Evolutionary conservation across 139 green algal genomes (phyloP).

Genomic region (Parachlorella kessleri): DNA sequence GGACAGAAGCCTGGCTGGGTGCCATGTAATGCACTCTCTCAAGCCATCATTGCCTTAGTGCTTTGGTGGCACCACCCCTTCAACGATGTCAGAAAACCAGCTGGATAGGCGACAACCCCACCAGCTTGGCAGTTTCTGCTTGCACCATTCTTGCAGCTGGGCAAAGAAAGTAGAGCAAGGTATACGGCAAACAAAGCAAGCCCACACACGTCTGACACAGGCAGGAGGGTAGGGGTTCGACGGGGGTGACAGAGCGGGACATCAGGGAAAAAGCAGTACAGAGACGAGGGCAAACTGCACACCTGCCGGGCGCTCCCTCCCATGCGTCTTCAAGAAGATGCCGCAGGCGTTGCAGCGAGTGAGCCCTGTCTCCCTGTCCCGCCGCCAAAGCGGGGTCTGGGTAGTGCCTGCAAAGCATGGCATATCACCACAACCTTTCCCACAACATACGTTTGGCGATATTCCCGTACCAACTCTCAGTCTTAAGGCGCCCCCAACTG

Average conservation of each 20-base stretch:
- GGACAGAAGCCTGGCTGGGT: background rate
- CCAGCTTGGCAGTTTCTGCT: background rate
- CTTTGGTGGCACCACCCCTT: background rate
- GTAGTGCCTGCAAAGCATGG: no score
- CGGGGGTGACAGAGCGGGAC: background rate
- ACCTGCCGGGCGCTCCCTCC: slow-evolving; percentile 42
- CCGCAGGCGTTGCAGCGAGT: slow-evolving; percentile 82
- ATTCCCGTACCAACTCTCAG: no score
- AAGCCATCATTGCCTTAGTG: background rate
- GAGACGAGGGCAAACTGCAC: background rate
- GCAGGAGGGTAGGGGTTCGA: background rate
- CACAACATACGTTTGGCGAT: no score
- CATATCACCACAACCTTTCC: no score
- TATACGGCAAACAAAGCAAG: background rate
- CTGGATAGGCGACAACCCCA: no score
- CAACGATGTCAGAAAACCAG: no score
- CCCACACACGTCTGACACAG: background rate
- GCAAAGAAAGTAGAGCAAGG: background rate
- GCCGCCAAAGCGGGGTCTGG: slow-evolving; percentile 74
- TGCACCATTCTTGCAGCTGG: background rate
- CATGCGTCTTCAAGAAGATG: slow-evolving; percentile 80
- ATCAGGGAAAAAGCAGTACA: background rate
- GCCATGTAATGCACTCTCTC: background rate
- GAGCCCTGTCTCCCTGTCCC: slow-evolving; percentile 52
- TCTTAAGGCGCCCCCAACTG: no score